Evolutionary conservation across 139 green algal species (phyloP), one percentile per base, ranked within the genome.

Genomic region (Tetradesmus obliquus): DNA sequence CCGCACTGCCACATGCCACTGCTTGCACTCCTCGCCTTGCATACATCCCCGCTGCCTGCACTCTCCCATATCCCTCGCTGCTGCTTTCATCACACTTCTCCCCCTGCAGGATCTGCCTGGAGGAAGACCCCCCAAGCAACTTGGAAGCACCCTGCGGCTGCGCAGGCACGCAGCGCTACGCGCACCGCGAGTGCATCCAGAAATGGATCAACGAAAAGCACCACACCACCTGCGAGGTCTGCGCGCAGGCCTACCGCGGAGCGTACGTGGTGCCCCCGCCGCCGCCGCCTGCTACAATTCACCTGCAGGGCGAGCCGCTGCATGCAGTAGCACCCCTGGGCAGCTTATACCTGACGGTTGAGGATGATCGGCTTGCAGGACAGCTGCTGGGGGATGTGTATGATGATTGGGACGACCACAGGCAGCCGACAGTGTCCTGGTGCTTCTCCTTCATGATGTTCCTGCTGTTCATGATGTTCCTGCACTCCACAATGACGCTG

Each of bases 151-250:
- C 90, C 20, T 92, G 90, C 80, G 71, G 55, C 55, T 92, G 90
- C 72, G 74, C 90, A n/a, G 90, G 90, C 71, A 92, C 83, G 15
- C 90, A 92, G 84, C 55, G 17, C 15, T 82, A 86, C 79, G 90
- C 72, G 58, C 90, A 92, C 84, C 87, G 45, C 69, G 69, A 82
- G 17, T 92, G 90, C 84, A 79, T 92, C 20, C 90, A 92, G 83
- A 89, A 89, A 79, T 92, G 90, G 90, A 17, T 90, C n/a, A 84
- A 92, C 32, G 90, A 92, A 84, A 92, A 92, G 71, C 83, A 80
- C 24, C n/a, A 86, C 85, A 60, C 20, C 15, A 55, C 15, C 0
- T 92, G 90, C 57, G 90, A 92, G n/a, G 69, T 92, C 24, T 92
- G 90, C 32, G 71, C 66, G 7, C 24, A 79, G 32, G n/a, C 55